Conservation (phyloP, 306 rosid genomes). For the Pyrus pyrifolia region DNA sequence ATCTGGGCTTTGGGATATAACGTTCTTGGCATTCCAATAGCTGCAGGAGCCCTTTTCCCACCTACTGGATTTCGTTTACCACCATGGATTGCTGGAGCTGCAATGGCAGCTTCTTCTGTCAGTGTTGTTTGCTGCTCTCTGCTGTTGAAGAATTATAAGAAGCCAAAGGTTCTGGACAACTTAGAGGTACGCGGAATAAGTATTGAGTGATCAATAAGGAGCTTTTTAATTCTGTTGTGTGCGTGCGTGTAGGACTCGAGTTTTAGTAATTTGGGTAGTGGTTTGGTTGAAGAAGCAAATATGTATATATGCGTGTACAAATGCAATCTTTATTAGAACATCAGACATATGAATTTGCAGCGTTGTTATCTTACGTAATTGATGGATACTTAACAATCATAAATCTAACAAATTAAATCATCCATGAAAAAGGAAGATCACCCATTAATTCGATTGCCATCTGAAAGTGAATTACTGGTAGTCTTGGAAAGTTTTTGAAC, state of each 20-base stretch:
- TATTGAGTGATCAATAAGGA: constrained; percentile 20
- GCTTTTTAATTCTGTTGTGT: neutral
- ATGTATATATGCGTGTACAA: neutral
- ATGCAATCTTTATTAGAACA: neutral
- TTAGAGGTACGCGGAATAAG: constrained; percentile 34
- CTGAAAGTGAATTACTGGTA: neutral
- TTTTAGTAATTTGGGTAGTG: neutral
- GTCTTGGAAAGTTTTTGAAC: too few relatives aligned
- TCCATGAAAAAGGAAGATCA: neutral
- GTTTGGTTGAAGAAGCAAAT: neutral
- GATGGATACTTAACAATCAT: neutral
- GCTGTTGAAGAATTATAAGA: constrained; percentile 48
- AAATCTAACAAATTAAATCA: neutral
- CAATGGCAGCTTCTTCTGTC: constrained; percentile 74
- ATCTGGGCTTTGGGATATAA: constrained; percentile 65
- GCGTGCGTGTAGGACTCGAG: neutral
- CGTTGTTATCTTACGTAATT: neutral
- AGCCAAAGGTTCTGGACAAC: constrained; percentile 38
- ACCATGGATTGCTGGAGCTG: constrained; percentile 80
- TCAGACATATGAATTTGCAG: neutral
- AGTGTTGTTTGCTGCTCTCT: constrained; percentile 65
- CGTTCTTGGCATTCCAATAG: constrained; percentile 56
- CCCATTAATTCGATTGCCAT: neutral
- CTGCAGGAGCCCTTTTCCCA: constrained; percentile 58
- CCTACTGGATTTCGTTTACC: constrained; percentile 47